A percentile compares a stretch with the other conserved stretches of the same genome.
Conservation (phyloP, 1,139 yeast genomes). For the Debaryomyces fabryi region DNA sequence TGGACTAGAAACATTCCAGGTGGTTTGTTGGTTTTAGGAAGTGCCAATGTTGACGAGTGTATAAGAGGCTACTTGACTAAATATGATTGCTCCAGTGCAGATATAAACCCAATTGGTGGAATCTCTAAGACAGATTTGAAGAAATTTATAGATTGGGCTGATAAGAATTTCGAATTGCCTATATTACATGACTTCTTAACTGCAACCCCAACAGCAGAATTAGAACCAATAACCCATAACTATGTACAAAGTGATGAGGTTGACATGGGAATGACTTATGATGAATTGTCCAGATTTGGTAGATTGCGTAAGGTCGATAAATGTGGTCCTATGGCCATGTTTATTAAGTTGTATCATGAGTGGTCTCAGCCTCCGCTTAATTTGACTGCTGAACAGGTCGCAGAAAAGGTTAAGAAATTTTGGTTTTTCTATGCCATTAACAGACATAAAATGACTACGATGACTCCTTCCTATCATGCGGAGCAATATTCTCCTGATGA, state of each 20-base stretch:
- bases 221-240: conserved; percentile 90
- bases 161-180: conserved; percentile 69
- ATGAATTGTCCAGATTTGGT: conserved; percentile 91
- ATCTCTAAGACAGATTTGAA: conserved; percentile 92
- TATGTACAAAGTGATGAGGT: conserved; percentile 95
- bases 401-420: conserved; percentile 88
- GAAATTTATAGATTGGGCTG: conserved; percentile 80
- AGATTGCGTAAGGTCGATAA: conserved; percentile 86
- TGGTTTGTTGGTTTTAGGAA: conserved; percentile 86
- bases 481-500: conserved; percentile 98
- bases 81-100: conserved; percentile 96
- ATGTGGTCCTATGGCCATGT: conserved; percentile 96
- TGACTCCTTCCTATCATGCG: conserved; percentile 97
- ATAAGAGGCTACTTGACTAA: conserved; percentile 93
- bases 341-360: conserved; percentile 81
- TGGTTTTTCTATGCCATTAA: conserved; percentile 93
- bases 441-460: conserved; percentile 94
- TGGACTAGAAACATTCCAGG: conserved; percentile 83
- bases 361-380: conserved; percentile 77
- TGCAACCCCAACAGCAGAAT: conserved; percentile 97
- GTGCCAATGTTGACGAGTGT: conserved; percentile 98
- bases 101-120: conserved; percentile 96
- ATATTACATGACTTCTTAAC: conserved; percentile 73
- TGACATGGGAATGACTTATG: conserved; percentile 98
- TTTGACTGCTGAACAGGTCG: conserved; percentile 79